Evolutionary conservation across 257 asterid genomes (phyloP), one percentile per base, ranked within the genome.

Genomic region (Solanum peruvianum): DNA sequence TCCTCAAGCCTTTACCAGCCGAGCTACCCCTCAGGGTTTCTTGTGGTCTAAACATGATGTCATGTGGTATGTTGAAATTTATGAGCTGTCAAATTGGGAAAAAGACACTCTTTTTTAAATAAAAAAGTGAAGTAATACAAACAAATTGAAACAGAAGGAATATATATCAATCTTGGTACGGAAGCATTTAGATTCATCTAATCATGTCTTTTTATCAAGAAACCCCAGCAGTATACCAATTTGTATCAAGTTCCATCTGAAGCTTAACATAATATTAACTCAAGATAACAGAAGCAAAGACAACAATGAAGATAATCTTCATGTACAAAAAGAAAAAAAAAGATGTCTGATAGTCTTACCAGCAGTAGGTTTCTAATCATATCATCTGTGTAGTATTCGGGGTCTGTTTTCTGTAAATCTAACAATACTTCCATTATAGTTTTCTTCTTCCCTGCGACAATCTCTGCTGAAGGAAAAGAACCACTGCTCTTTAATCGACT

Each of bases 371-470:
- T 85, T 75, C 84, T 91, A 84, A 94, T 93, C 11, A 88, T 82
- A 45, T 93, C 92, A 83, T 95, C 98, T 1, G 89, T 86, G 72
- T 92, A 93, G 64, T 80, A 85, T 33, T 88, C 73, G 16, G 94
- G 91, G 64, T 94, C 95, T 45, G 87, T 67, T 58, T 89, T 86
- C 47, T 93, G 93, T 85, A 93, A 88, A 23, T 90, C 89, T 86
- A 94, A 47, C 23, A 95, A 92, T 9, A 91, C 94, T 41, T 90
- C 91, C 39, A 91, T 91, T 78, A 95, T 82, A 2, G 94, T 94
- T 23, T 88, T 89, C 35, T 86, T 87, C 85, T 80, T 64, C 20
- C 52, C 87, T 13, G 31, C 39, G 2, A 15, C 42, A 29, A 25
- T 47, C 33, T 27, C n/a, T 18, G 71, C 27, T 4, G 35, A 27